A percentile compares a stretch with the other conserved stretches of the same genome.
phyloP scores from a whole-genome alignment of 176 grass and related monocot species.

The Musa troglodytarum region DNA sequence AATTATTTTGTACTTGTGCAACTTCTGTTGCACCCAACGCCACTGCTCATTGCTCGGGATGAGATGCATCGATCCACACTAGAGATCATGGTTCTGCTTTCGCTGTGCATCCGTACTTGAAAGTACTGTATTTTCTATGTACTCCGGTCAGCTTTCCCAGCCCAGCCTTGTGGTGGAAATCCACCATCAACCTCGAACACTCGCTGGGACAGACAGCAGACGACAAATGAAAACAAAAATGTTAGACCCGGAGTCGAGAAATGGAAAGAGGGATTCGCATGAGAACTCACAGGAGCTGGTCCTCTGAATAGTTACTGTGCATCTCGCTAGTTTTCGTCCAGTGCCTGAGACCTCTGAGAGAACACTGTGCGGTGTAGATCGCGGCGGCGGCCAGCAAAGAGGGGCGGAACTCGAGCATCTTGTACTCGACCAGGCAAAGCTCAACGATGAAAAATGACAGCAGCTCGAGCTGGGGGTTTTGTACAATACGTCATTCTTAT shows the following conservation, averaged over 20 bases:
- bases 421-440: constrained; percentile 68
- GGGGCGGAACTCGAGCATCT: constrained; percentile 70
- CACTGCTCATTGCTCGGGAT: neutral
- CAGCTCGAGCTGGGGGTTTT: constrained; percentile 47
- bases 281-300: constrained; percentile 76
- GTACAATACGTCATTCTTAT: neutral
- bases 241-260: neutral
- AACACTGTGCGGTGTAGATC: constrained; percentile 72
- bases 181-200: constrained; percentile 73
- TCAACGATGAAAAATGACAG: constrained; percentile 77
- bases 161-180: constrained; percentile 69
- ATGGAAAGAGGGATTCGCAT: constrained; percentile 5
- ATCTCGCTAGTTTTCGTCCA: constrained; percentile 65
- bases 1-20: constrained; percentile 17
- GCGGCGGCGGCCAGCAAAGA: constrained; percentile 76
- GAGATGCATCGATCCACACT: constrained; percentile 10
- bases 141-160: constrained; percentile 52
- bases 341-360: constrained; percentile 40
- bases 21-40: constrained; percentile 22
- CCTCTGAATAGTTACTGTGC: constrained; percentile 61
- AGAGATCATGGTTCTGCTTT: constrained; percentile 38
- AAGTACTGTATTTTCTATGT: constrained; percentile 65
- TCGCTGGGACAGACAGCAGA: constrained; percentile 31
- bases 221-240: neutral
- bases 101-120: constrained; percentile 54